Evolutionary conservation across 78 protist species (phyloP).

Genomic region (Emiliania huxleyi): DNA sequence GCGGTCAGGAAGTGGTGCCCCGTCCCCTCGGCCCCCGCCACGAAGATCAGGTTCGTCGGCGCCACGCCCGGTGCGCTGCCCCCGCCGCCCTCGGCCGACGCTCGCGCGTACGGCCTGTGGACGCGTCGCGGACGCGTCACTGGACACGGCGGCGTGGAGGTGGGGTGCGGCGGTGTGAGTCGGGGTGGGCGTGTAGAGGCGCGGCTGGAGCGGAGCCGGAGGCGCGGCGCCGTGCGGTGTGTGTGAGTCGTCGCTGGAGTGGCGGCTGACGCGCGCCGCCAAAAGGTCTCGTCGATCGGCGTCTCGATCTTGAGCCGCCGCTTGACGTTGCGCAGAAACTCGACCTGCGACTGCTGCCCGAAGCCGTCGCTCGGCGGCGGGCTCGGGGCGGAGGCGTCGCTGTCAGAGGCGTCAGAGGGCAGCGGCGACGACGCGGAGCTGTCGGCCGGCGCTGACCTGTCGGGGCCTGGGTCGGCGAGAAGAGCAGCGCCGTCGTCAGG

Average conservation of each 20-base stretch:
- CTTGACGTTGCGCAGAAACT: background rate
- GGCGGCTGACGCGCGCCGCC: no score
- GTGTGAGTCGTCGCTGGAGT: no score
- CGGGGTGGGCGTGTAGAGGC: no score
- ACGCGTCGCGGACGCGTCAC: no score
- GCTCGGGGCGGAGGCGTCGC: background rate
- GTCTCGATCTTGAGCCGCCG: background rate
- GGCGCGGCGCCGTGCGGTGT: no score
- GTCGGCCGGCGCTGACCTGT: no score
- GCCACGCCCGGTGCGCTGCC: background rate
- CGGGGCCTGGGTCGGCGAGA: background rate
- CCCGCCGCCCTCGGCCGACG: no score
- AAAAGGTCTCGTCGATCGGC: background rate
- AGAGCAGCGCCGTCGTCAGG: no score
- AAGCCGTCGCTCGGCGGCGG: background rate
- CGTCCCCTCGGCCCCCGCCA: conserved; percentile 23
- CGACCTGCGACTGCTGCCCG: background rate
- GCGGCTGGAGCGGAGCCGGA: no score
- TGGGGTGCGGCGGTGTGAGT: no score
- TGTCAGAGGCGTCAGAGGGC: background rate
- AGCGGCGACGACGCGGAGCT: background rate
- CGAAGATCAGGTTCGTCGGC: background rate
- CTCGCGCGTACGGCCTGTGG: background rate
- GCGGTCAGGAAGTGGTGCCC: conserved; percentile 17
- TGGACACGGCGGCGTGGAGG: no score